Percentiles rank a stretch among this genome's conserved stretches.
Evolutionary conservation across 225 moss, liverwort and hornwort species (phyloP).

Genomic region (Anthoceros angustus): DNA sequence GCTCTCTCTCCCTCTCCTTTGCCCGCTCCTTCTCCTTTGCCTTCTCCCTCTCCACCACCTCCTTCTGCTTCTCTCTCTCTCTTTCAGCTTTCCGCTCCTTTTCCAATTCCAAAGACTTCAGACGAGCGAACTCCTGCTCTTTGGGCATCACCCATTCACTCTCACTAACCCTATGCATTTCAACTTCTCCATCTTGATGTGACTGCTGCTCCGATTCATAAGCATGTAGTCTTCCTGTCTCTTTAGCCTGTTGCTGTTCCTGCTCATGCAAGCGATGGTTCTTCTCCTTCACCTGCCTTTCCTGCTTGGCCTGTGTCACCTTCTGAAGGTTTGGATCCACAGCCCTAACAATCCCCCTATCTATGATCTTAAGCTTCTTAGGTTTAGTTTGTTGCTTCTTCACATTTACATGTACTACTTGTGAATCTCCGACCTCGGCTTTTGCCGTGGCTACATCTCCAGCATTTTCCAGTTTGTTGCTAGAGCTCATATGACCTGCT

Average conservation of each 20-base stretch:
- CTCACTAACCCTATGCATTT: constrained; percentile 6
- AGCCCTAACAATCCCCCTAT: not conserved
- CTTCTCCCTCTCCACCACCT: constrained; percentile 11
- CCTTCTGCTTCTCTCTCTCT: constrained; percentile 21
- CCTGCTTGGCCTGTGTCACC: constrained; percentile 12
- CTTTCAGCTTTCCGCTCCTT: constrained; percentile 20
- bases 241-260: not conserved
- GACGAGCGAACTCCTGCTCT: constrained; percentile 1
- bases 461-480: constrained; percentile 9
- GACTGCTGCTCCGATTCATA: constrained; percentile 9
- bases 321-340: not conserved
- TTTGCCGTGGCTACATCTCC: not conserved
- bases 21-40: constrained; percentile 18
- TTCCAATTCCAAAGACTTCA: constrained; percentile 11
- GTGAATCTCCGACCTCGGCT: not conserved
- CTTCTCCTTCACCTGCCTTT: not conserved
- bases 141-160: constrained; percentile 7
- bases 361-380: constrained; percentile 6
- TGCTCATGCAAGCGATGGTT: not conserved
- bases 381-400: not conserved
- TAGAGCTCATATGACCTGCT: constrained; percentile 17
- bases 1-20: constrained; percentile 16
- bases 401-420: too few species aligned
- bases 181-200: constrained; percentile 12
- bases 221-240: constrained; percentile 20